Conservation (phyloP, 768 basidiomycete genomes). For the Lactarius sp. region DNA sequence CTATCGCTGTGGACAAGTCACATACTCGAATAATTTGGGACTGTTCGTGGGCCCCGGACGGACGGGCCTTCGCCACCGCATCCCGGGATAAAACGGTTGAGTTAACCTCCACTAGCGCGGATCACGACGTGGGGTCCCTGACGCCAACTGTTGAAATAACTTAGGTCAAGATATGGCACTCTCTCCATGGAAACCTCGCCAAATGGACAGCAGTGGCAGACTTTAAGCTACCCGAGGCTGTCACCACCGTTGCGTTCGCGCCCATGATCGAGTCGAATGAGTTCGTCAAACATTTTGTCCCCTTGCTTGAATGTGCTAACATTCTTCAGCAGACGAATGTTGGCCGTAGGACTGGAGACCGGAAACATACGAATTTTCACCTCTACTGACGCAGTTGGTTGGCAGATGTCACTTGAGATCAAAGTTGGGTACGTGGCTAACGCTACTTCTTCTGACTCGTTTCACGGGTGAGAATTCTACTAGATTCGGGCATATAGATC, state of each 20-base stretch:
- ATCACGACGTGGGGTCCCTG: background rate
- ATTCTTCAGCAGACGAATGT: constrained; percentile 38
- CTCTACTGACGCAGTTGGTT: constrained; percentile 37
- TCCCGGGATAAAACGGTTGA: constrained; percentile 91
- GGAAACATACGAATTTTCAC: constrained; percentile 68
- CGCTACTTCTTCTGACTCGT: constrained; percentile 3
- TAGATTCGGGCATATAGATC: constrained; percentile 70
- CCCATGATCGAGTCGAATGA: constrained; percentile 36
- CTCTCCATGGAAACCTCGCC: constrained; percentile 28
- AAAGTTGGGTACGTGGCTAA: constrained; percentile 45
- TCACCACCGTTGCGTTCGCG: constrained; percentile 75
- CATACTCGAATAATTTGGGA: constrained; percentile 97
- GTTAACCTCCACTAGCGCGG: background rate
- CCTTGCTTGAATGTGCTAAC: background rate
- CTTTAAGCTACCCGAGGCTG: constrained; percentile 68
- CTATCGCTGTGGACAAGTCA: constrained; percentile 68
- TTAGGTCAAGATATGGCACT: constrained; percentile 83
- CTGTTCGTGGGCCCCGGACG: constrained; percentile 77
- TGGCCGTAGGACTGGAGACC: constrained; percentile 83
- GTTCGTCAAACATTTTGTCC: constrained; percentile 33
- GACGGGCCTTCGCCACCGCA: constrained; percentile 83
- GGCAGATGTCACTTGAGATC: constrained; percentile 45
- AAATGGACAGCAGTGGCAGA: constrained; percentile 57
- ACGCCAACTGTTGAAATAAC: background rate
- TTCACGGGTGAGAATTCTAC: constrained; percentile 32